These are phyloP conservation scores for Haberlea rhodopensis DNA, from an alignment of 257 asterid species.

Conservation along the genomic window DNA sequence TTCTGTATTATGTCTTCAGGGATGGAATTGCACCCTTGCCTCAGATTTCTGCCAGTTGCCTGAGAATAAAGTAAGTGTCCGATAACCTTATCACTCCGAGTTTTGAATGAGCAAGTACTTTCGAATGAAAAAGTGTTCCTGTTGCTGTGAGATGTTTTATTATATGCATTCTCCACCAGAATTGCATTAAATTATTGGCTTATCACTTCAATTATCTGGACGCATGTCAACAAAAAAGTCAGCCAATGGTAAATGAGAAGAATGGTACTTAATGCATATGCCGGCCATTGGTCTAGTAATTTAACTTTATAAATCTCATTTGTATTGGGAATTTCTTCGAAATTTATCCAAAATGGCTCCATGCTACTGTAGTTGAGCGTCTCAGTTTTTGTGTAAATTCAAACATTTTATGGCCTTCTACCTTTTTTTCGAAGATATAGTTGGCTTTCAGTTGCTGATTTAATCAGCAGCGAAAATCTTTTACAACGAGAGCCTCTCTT, in stretches of 20 bases:
- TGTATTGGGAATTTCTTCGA: neutral
- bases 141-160: neutral
- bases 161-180: neutral
- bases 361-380: too few relatives aligned
- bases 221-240: neutral
- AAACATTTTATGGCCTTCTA: neutral
- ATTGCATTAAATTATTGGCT: neutral
- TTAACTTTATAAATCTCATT: neutral
- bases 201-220: constrained; percentile 8
- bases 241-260: constrained; percentile 8
- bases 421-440: neutral
- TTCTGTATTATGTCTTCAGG: constrained; percentile 42
- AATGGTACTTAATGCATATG: constrained; percentile 2
- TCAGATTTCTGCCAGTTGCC: constrained; percentile 82
- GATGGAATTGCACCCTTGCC: constrained; percentile 74
- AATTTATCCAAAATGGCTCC: too few relatives aligned
- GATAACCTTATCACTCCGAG: constrained; percentile 15
- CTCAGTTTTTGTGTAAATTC: neutral
- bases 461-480: too few relatives aligned
- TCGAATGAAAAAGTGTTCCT: neutral
- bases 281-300: neutral
- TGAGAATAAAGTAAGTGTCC: constrained; percentile 87
- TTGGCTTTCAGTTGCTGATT: neutral
- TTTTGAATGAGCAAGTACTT: constrained; percentile 10
- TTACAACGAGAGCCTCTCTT: too few relatives aligned